A percentile compares a stretch with the other conserved stretches of the same genome.
Conservation (phyloP, 2,329 filamentous ascomycete species). For the Epichloe elymi region DNA sequence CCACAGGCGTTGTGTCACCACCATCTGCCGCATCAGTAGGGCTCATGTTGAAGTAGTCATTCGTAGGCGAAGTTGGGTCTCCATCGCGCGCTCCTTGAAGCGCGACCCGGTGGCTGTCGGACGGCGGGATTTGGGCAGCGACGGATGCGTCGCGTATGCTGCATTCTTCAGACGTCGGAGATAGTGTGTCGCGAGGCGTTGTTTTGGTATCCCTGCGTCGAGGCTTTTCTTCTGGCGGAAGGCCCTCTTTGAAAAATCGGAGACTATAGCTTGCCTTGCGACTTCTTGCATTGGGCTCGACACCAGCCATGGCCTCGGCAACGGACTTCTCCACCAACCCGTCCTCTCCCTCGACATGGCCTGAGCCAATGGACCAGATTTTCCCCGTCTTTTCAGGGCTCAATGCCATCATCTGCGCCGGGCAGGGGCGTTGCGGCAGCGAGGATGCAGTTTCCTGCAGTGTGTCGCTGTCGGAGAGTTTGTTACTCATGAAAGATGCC, state of each 20-base stretch:
- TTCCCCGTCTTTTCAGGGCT: conserved; percentile 48
- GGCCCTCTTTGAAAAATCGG: conserved; percentile 52
- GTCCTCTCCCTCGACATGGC: conserved; percentile 31
- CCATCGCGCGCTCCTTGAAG: not conserved
- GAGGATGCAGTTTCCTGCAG: conserved; percentile 6
- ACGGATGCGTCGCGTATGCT: not conserved
- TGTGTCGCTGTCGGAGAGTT: conserved; percentile 9
- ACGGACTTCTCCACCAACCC: conserved; percentile 54
- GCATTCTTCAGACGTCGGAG: conserved; percentile 23
- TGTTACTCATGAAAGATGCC: conserved; percentile 3
- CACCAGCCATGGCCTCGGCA: conserved; percentile 44
- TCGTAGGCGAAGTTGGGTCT: conserved; percentile 1
- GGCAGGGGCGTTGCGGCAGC: conserved; percentile 23
- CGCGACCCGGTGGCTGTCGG: not conserved
- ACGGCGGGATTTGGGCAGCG: not conserved
- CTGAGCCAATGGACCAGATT: conserved; percentile 49
- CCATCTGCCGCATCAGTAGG: conserved; percentile 2
- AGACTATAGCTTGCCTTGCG: conserved; percentile 55
- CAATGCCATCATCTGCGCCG: conserved; percentile 29
- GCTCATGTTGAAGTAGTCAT: conserved; percentile 10
- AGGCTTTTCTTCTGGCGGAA: conserved; percentile 43
- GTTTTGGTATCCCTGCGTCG: conserved; percentile 36
- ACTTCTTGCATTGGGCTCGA: conserved; percentile 51
- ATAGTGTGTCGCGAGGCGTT: conserved; percentile 27
- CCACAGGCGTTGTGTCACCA: conserved; percentile 7